phyloP scores from a whole-genome alignment of 441 rosid genomes.

The Manihot esculenta region DNA sequence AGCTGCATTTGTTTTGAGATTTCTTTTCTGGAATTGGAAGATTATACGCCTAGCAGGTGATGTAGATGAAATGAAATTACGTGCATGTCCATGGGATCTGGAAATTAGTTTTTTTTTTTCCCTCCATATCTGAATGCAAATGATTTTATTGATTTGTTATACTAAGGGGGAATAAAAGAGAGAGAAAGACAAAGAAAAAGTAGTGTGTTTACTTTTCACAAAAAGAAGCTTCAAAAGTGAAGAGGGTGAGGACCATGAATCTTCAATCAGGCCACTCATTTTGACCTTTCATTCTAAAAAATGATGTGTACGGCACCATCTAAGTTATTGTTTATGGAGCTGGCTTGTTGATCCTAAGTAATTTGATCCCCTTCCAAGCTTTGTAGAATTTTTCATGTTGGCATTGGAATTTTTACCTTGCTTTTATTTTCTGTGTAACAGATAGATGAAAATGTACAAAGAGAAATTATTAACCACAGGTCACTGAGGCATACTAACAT shows the following conservation, averaged over 20 bases:
- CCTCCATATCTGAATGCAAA: neutral
- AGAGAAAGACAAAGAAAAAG: no score
- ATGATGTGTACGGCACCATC: neutral
- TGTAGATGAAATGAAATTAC: neutral
- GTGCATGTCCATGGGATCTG: neutral
- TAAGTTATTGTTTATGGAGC: neutral
- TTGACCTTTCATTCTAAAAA: neutral
- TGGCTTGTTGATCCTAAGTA: neutral
- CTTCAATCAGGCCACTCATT: slow-evolving; percentile 9
- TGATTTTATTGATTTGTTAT: neutral
- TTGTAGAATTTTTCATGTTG: neutral
- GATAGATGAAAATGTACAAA: slow-evolving; percentile 95
- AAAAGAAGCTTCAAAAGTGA: slow-evolving; percentile 7
- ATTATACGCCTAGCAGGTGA: neutral
- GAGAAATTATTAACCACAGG: slow-evolving; percentile 95
- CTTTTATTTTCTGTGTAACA: slow-evolving; percentile 30
- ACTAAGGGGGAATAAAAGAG: neutral
- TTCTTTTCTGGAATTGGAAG: neutral
- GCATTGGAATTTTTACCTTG: neutral
- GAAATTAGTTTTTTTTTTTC: neutral
- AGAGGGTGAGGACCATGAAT: neutral
- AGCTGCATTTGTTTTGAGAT: neutral
- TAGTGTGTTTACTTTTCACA: slow-evolving; percentile 1
- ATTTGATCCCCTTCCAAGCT: neutral
- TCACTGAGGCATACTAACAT: slow-evolving; percentile 95